phyloP scores from a whole-genome alignment of 768 basidiomycete species.

The Kwoniella sp. region DNA sequence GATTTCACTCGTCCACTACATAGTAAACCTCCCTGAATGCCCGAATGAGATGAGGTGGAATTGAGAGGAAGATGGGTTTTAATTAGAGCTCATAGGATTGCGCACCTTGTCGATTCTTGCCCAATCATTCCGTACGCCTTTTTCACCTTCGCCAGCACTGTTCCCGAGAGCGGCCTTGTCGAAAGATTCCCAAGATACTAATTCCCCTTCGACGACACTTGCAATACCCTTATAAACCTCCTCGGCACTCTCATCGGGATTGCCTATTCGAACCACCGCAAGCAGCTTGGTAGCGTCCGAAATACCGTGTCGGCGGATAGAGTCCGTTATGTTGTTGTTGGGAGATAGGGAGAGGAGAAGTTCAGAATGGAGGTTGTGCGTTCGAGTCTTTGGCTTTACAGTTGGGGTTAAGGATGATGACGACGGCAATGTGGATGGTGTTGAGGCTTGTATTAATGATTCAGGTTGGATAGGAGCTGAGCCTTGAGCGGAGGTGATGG shows the following conservation, averaged over 20 bases:
- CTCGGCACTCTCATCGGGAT: constrained; percentile 54
- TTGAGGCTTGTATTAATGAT: constrained; percentile 65
- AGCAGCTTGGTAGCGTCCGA: constrained; percentile 68
- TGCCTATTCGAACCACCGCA: constrained; percentile 69
- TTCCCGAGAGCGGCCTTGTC: constrained; percentile 60
- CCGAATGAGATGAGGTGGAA: no score
- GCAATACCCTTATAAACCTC: constrained; percentile 62
- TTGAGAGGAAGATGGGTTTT: not conserved
- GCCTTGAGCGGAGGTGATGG: constrained; percentile 3
- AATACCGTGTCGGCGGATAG: constrained; percentile 80
- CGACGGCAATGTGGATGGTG: constrained; percentile 64
- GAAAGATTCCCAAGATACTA: constrained; percentile 61
- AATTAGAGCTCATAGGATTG: not conserved
- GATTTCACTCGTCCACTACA: no score
- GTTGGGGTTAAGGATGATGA: constrained; percentile 1
- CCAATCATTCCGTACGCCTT: constrained; percentile 74
- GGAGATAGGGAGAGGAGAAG: constrained; percentile 84
- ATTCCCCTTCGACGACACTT: constrained; percentile 64
- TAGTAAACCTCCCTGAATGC: no score
- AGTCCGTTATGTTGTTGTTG: constrained; percentile 87
- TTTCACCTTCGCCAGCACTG: constrained; percentile 61
- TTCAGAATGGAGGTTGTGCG: constrained; percentile 88
- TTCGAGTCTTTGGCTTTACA: constrained; percentile 64
- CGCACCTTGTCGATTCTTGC: constrained; percentile 71
- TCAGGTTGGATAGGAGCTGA: not conserved